Evolutionary conservation across 1,284 basidiomycete genomes (phyloP).

Genomic region (Trichosporon coremiiforme): DNA sequence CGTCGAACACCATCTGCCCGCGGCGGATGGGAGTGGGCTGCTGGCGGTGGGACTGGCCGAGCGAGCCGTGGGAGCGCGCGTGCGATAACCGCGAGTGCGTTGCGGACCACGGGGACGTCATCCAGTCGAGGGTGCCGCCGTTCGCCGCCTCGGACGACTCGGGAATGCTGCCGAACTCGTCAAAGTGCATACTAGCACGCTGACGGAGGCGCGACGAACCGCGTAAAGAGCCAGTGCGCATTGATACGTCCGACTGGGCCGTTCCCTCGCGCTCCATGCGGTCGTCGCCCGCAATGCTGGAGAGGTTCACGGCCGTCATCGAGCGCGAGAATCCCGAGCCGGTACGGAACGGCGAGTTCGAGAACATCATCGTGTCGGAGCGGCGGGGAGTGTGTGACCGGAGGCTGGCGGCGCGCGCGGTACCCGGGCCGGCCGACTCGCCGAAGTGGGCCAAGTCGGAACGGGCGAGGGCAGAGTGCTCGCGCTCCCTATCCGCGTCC

Average conservation of each 20-base stretch:
- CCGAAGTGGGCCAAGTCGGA: constrained; percentile 10
- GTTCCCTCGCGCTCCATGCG: constrained; percentile 31
- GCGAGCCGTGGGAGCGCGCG: neutral
- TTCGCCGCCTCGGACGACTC: constrained; percentile 19
- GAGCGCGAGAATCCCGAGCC: constrained; percentile 38
- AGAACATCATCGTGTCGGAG: constrained; percentile 8
- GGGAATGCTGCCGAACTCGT: constrained; percentile 33
- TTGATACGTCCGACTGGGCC: constrained; percentile 39
- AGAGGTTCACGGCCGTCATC: constrained; percentile 33
- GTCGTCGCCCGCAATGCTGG: constrained; percentile 22
- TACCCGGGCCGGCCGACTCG: neutral
- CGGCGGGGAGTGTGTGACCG: constrained; percentile 11
- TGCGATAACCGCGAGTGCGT: constrained; percentile 17
- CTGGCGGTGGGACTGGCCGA: constrained; percentile 28
- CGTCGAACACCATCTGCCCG: constrained; percentile 53
- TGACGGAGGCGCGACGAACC: constrained; percentile 19
- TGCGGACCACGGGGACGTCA: constrained; percentile 8
- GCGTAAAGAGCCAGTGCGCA: constrained; percentile 29
- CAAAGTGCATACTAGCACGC: constrained; percentile 24
- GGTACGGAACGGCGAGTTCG: constrained; percentile 22
- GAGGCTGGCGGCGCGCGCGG: constrained; percentile 8
- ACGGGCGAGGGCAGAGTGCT: constrained; percentile 7
- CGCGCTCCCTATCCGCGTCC: constrained; percentile 8
- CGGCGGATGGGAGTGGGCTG: constrained; percentile 42
- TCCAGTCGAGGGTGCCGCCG: constrained; percentile 11